Evolutionary conservation across 2,329 filamentous ascomycete species (phyloP).

Genomic region (Aureobasidium sp.): DNA sequence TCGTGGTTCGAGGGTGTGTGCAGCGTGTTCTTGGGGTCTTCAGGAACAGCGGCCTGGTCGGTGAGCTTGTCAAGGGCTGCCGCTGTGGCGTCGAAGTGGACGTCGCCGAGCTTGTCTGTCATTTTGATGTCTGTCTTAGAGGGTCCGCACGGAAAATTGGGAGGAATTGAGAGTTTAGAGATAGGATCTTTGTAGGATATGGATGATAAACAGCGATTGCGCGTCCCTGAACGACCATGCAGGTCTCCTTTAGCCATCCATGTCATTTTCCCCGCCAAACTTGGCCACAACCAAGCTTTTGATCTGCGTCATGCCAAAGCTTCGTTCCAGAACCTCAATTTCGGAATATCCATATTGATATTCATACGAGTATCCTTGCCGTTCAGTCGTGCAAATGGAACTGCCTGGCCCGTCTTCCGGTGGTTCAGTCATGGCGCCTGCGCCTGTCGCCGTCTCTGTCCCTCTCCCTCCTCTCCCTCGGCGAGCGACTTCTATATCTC

Average conservation of each 20-base stretch:
- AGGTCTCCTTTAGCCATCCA: not conserved
- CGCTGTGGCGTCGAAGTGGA: conserved; percentile 24
- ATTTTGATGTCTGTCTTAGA: not conserved
- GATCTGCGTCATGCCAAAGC: not conserved
- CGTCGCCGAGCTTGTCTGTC: conserved; percentile 14
- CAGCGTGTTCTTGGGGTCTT: conserved; percentile 24
- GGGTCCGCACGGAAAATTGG: not conserved
- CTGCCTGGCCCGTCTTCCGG: not conserved
- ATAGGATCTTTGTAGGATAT: not conserved
- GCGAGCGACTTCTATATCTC: conserved; percentile 20
- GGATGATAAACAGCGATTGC: not conserved
- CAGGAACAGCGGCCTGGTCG: conserved; percentile 19
- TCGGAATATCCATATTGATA: not conserved
- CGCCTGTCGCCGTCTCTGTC: conserved; percentile 3
- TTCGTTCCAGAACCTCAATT: not conserved
- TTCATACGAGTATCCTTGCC: too few species aligned
- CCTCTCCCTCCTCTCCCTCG: conserved; percentile 10
- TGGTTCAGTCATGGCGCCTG: conserved; percentile 3
- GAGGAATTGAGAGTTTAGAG: not conserved
- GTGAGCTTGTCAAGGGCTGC: conserved; percentile 23
- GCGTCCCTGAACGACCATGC: not conserved
- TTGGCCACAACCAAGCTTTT: conserved; percentile 6
- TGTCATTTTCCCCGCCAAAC: conserved; percentile 2
- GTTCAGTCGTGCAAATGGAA: not conserved
- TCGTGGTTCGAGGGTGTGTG: conserved; percentile 22